Conservation (phyloP, 495 filamentous ascomycete genomes). For the Penicillium coprophilum region DNA sequence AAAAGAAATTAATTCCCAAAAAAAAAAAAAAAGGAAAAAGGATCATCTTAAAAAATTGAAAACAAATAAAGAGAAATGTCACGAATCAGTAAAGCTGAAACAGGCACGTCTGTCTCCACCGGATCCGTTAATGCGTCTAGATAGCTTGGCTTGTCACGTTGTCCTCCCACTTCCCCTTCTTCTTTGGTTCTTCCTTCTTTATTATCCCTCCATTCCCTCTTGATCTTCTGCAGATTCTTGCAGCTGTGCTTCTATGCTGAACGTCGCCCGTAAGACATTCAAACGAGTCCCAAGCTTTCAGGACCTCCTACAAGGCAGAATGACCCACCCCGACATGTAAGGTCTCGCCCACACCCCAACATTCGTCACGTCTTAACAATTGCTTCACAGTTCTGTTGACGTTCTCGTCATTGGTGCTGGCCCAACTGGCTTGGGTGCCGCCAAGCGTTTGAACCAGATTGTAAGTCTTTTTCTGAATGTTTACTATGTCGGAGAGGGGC, state of each 20-base stretch:
- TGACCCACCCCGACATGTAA: conserved; percentile 57
- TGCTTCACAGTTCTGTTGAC: conserved; percentile 73
- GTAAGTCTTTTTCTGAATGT: conserved; percentile 53
- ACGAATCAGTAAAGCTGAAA: conserved; percentile 41
- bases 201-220: conserved; percentile 23
- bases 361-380: conserved; percentile 25
- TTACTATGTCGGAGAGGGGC: conserved; percentile 12
- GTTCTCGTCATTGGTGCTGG: conserved; percentile 98
- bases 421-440: conserved; percentile 93
- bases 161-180: conserved; percentile 26
- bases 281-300: conserved; percentile 60
- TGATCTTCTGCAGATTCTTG: conserved; percentile 29
- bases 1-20: conserved; percentile 1
- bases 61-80: neutral
- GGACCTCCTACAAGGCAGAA: conserved; percentile 59
- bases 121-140: conserved; percentile 22
- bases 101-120: conserved; percentile 30
- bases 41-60: neutral
- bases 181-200: conserved; percentile 21
- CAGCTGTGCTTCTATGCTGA: conserved; percentile 50
- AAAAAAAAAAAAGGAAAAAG: conserved; percentile 10
- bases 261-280: conserved; percentile 51
- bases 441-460: conserved; percentile 94
- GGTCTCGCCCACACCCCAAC: conserved; percentile 15
- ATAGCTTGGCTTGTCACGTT: conserved; percentile 36